Conservation (phyloP, 768 basidiomycete species). For the Rhizopogon salebrosus region DNA sequence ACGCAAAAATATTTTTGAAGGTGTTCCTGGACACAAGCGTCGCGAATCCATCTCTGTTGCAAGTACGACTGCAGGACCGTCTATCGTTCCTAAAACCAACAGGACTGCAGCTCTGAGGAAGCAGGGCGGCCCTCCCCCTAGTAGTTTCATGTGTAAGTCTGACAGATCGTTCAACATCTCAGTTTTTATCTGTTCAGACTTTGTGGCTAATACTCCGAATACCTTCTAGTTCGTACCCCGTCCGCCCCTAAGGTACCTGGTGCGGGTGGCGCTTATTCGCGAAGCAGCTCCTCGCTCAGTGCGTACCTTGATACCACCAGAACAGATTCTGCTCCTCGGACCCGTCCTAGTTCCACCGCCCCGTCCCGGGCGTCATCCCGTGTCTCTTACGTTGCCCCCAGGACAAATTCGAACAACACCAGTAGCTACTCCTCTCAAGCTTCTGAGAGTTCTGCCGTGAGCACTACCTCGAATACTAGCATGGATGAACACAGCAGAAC, state of each 20-base stretch:
- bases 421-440: slow-evolving; percentile 20
- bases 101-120: slow-evolving; percentile 40
- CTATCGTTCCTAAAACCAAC: slow-evolving; percentile 40
- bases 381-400: slow-evolving; percentile 23
- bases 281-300: slow-evolving; percentile 37
- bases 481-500: slow-evolving; percentile 11
- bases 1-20: slow-evolving; percentile 57
- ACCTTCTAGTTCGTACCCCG: slow-evolving; percentile 40
- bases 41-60: slow-evolving; percentile 70
- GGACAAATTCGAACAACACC: slow-evolving; percentile 6
- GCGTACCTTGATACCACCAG: slow-evolving; percentile 18
- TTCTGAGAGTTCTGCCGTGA: slow-evolving; percentile 21
- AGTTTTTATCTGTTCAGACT: slow-evolving; percentile 2
- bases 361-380: slow-evolving; percentile 41
- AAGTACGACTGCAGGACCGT: slow-evolving; percentile 36
- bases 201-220: not conserved
- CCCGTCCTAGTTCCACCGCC: slow-evolving; percentile 12
- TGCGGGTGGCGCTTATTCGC: slow-evolving; percentile 29
- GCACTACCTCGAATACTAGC: slow-evolving; percentile 22
- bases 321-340: slow-evolving; percentile 3
- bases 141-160: slow-evolving; percentile 68
- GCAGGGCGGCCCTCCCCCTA: slow-evolving; percentile 48
- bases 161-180: not conserved
- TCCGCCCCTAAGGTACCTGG: slow-evolving; percentile 37
- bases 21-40: slow-evolving; percentile 82